These are phyloP conservation scores for Cladosporium sphaerospermum DNA, from an alignment of 2,329 filamentous ascomycete species.

Conservation along the genomic window DNA sequence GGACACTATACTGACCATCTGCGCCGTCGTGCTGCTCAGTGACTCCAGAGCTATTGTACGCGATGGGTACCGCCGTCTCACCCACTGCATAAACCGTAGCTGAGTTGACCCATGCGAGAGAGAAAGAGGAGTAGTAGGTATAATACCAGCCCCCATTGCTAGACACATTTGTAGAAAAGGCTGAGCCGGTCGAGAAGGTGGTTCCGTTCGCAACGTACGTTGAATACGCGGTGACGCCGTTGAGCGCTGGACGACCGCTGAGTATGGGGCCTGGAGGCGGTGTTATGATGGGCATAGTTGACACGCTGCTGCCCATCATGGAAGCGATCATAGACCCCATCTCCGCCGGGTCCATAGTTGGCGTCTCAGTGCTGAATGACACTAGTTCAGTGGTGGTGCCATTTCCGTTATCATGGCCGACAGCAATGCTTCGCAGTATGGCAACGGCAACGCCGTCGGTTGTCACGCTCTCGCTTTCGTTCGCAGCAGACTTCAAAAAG, in stretches of 20 bases:
- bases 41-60: slow-evolving; percentile 15
- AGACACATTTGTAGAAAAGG: slow-evolving; percentile 24
- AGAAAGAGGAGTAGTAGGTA: slow-evolving; percentile 25
- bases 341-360: slow-evolving; percentile 16
- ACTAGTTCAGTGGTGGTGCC: slow-evolving; percentile 22
- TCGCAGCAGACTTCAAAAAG: slow-evolving; percentile 26
- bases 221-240: slow-evolving; percentile 20
- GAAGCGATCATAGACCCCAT: slow-evolving; percentile 24
- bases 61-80: slow-evolving; percentile 16
- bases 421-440: slow-evolving; percentile 23
- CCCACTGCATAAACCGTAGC: slow-evolving; percentile 23
- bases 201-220: slow-evolving; percentile 26
- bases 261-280: slow-evolving; percentile 19
- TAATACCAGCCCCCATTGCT: slow-evolving; percentile 25
- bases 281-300: slow-evolving; percentile 25
- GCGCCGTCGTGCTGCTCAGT: slow-evolving; percentile 11
- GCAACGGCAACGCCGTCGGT: slow-evolving; percentile 25
- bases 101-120: slow-evolving; percentile 23
- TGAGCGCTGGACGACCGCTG: slow-evolving; percentile 18
- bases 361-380: slow-evolving; percentile 18
- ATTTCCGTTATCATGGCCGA: slow-evolving; percentile 20
- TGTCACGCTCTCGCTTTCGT: slow-evolving; percentile 18
- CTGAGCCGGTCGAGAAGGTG: slow-evolving; percentile 26
- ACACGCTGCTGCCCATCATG: slow-evolving; percentile 24
- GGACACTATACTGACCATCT: slow-evolving; percentile 17